Percentiles rank a stretch among this genome's conserved stretches.
Evolutionary conservation across 2,329 filamentous ascomycete species (phyloP).

Genomic region (Pseudogymnoascus verrucosus): DNA sequence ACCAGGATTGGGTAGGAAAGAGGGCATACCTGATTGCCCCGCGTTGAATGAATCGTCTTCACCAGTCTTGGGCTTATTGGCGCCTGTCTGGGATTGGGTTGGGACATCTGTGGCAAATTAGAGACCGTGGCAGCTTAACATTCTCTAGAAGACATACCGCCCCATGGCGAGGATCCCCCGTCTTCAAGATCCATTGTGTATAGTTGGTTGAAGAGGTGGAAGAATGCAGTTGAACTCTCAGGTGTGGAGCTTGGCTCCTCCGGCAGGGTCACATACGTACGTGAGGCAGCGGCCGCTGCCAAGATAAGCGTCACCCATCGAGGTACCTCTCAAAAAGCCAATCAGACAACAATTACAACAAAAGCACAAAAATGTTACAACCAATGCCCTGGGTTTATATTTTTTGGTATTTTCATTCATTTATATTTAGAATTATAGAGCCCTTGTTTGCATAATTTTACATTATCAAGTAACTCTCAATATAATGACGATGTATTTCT

Average conservation of each 20-base stretch:
- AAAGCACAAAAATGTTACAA: neutral
- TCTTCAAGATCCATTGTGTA: conserved; percentile 36
- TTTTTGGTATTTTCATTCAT: neutral
- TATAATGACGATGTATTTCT: neutral
- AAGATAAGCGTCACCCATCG: conserved; percentile 6
- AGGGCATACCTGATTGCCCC: conserved; percentile 16
- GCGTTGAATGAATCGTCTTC: conserved; percentile 21
- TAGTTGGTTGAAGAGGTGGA: conserved; percentile 10
- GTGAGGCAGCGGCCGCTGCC: conserved; percentile 5
- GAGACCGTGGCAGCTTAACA: conserved; percentile 13
- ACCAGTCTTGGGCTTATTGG: conserved; percentile 19
- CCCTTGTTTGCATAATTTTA: neutral
- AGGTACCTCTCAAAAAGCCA: neutral
- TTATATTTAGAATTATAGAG: neutral
- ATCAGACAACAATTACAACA: neutral
- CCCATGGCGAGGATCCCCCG: conserved; percentile 38
- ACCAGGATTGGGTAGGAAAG: neutral
- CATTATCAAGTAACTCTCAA: too few relatives aligned
- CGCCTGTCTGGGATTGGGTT: conserved; percentile 30
- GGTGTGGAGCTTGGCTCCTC: conserved; percentile 6
- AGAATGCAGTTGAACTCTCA: conserved; percentile 1
- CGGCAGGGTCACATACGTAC: conserved; percentile 5
- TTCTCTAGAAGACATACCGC: conserved; percentile 28
- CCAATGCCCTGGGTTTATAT: neutral
- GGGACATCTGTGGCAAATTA: conserved; percentile 31